Percentiles rank a stretch among this genome's conserved stretches.
These are phyloP conservation scores for Xylaria sp. DNA, from an alignment of 2,329 filamentous ascomycete genomes.

Conservation along the genomic window DNA sequence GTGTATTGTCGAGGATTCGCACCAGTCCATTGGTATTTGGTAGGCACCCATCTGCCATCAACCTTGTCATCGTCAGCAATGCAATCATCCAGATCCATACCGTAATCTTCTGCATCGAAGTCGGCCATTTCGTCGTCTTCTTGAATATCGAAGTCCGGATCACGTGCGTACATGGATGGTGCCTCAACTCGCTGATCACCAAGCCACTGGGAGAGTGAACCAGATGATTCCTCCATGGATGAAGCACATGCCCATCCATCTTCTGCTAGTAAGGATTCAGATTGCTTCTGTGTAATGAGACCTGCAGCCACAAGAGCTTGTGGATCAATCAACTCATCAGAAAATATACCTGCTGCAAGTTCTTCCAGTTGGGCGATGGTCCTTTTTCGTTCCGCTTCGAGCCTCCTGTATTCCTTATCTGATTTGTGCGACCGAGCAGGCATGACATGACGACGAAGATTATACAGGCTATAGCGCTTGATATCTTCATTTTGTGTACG, in stretches of 20 bases:
- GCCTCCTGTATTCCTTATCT: conserved; percentile 43
- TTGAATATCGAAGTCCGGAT: conserved; percentile 45
- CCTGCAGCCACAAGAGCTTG: conserved; percentile 63
- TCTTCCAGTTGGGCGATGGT: conserved; percentile 53
- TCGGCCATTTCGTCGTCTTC: conserved; percentile 66
- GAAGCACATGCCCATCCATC: conserved; percentile 47
- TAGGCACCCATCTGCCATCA: conserved; percentile 56
- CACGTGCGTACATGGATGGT: conserved; percentile 35
- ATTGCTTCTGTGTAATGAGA: conserved; percentile 72
- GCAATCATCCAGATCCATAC: conserved; percentile 53
- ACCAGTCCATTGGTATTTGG: conserved; percentile 57
- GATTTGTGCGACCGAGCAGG: conserved; percentile 15
- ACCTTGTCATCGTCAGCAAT: conserved; percentile 55
- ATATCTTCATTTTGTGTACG: conserved; percentile 75
- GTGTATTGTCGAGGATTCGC: conserved; percentile 43
- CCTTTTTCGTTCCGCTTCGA: conserved; percentile 47
- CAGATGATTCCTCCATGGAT: conserved; percentile 29
- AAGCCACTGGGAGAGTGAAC: conserved; percentile 66
- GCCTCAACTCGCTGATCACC: conserved; percentile 59
- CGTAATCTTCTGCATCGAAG: conserved; percentile 64
- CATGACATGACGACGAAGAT: conserved; percentile 59
- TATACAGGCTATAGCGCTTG: conserved; percentile 72
- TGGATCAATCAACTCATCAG: conserved; percentile 61
- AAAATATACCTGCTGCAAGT: conserved; percentile 55
- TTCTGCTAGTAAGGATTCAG: conserved; percentile 67